Percentiles rank a stretch among this genome's conserved stretches.
Conservation (phyloP, 768 basidiomycete genomes). For the Dictyophora rubrovolvata region DNA sequence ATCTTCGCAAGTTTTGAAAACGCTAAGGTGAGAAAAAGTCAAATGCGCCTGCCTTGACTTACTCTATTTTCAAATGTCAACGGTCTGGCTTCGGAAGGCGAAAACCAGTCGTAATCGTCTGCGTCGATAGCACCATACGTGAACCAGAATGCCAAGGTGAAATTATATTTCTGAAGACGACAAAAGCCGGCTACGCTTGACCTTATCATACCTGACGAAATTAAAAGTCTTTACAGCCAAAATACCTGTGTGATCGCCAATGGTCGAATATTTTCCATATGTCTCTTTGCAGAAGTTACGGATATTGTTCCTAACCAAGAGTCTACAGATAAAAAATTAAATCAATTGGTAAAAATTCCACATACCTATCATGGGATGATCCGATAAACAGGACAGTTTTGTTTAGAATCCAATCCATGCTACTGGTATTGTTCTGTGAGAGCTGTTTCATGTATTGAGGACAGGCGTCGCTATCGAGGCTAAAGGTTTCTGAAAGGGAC, state of each 20-base stretch:
- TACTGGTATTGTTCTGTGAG: background rate
- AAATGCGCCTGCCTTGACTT: background rate
- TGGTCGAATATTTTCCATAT: background rate
- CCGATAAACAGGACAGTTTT: constrained; percentile 7
- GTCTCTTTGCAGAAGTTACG: background rate
- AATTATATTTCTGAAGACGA: background rate
- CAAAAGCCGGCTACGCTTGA: background rate
- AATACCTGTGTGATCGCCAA: background rate
- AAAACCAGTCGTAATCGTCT: constrained; percentile 1
- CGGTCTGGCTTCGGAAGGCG: background rate
- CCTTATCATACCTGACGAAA: background rate
- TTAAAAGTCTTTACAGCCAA: background rate
- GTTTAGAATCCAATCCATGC: constrained; percentile 2
- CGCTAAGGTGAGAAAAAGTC: background rate
- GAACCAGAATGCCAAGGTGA: constrained; percentile 2
- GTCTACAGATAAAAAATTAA: background rate
- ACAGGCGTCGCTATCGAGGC: background rate
- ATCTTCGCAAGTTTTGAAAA: background rate
- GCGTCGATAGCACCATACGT: background rate
- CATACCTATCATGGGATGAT: constrained; percentile 8
- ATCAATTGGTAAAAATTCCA: background rate
- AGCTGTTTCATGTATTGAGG: constrained; percentile 3
- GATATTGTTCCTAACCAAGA: background rate
- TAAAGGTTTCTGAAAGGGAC: background rate
- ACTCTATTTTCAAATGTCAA: constrained; percentile 2